phyloP scores from a whole-genome alignment of 768 basidiomycete species.

The Cystofilobasidium bisporidii region DNA sequence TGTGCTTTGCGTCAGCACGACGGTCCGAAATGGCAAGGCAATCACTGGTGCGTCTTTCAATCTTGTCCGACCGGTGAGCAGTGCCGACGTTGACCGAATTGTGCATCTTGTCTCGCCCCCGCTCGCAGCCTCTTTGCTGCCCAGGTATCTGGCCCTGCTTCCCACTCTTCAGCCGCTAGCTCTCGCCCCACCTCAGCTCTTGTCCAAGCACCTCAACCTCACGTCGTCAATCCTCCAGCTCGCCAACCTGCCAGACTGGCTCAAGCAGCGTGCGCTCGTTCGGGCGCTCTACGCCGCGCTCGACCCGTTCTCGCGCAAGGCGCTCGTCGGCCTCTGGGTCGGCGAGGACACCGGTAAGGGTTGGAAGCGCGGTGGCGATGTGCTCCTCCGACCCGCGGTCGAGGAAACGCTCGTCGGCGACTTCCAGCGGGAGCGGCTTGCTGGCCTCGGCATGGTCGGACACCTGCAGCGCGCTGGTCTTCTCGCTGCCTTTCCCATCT shows the following conservation, averaged over 20 bases:
- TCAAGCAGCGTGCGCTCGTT: conserved; percentile 14
- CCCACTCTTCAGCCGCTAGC: conserved; percentile 15
- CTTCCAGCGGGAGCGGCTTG: conserved; percentile 1
- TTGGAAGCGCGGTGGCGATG: conserved; percentile 26
- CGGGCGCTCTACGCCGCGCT: conserved; percentile 10
- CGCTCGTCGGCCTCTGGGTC: conserved; percentile 24
- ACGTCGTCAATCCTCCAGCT: conserved; percentile 21
- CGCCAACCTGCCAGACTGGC: conserved; percentile 26
- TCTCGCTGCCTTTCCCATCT: conserved; percentile 21
- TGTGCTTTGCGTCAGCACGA: not conserved
- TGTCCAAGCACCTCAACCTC: conserved; percentile 12
- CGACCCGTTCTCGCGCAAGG: conserved; percentile 9
- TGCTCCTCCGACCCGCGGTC: conserved; percentile 11
- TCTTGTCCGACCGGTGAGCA: no score
- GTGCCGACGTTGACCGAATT: conserved; percentile 10
- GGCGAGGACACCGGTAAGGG: conserved; percentile 7
- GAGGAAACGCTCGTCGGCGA: conserved; percentile 15
- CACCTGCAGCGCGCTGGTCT: conserved; percentile 7
- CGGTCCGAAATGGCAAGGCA: not conserved
- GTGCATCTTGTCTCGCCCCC: no score
- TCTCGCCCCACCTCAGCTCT: conserved; percentile 10
- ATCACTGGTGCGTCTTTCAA: conserved; percentile 4
- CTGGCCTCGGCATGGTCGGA: conserved; percentile 7
- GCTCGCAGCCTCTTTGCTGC: conserved; percentile 1
- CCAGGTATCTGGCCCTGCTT: conserved; percentile 19